These are phyloP conservation scores for Arctium minus DNA, from an alignment of 129 eudicot genomes.

Conservation along the genomic window DNA sequence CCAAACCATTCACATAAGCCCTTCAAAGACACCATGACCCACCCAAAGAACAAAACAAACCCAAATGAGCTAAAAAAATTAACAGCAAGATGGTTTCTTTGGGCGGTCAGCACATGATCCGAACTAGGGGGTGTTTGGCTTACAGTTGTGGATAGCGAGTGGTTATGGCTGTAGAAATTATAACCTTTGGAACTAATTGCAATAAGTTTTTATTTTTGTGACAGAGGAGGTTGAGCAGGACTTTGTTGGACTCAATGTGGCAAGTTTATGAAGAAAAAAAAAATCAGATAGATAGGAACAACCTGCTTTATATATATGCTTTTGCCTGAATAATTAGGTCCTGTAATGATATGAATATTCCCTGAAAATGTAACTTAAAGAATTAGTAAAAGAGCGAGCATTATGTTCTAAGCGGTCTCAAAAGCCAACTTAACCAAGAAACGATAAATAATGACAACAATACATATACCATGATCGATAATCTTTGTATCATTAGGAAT, in stretches of 20 bases:
- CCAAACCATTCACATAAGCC: too few species aligned
- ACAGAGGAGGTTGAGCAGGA: not conserved
- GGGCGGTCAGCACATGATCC: too few species aligned
- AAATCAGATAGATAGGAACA: not conserved
- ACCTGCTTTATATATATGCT: conserved; percentile 98
- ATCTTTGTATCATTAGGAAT: conserved; percentile 94
- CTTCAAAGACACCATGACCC: too few species aligned
- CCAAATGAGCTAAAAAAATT: not conserved
- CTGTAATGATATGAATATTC: conserved; percentile 77
- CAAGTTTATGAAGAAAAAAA: conserved; percentile 9
- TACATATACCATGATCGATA: conserved; percentile 53
- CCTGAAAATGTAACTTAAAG: conserved; percentile 40
- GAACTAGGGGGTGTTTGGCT: not conserved
- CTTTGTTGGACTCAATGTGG: not conserved
- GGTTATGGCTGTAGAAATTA: not conserved
- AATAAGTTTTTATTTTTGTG: not conserved
- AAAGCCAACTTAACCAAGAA: conserved; percentile 8
- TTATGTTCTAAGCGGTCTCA: not conserved
- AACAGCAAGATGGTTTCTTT: not conserved
- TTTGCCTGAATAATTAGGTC: conserved; percentile 97
- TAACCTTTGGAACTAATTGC: not conserved
- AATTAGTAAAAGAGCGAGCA: not conserved
- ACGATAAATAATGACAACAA: conserved; percentile 4
- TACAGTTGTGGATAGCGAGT: not conserved
- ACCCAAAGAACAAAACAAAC: too few species aligned